These are phyloP conservation scores for Astraeus odoratus DNA, from an alignment of 768 basidiomycete species.

Conservation along the genomic window DNA sequence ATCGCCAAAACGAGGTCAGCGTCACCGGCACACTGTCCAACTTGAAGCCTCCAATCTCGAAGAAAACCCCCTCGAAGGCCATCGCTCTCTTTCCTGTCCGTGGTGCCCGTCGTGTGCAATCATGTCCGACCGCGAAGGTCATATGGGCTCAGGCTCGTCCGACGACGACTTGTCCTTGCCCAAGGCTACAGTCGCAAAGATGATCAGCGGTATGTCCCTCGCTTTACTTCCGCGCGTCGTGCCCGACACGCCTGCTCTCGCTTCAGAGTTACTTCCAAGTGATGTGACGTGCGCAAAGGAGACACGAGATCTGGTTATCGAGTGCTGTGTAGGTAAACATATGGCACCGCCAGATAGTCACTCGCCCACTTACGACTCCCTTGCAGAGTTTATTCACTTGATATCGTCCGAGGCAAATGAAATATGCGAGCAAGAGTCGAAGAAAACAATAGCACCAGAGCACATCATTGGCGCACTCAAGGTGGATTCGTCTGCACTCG, in stretches of 20 bases:
- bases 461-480: conserved; percentile 91
- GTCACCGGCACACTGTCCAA: conserved; percentile 6
- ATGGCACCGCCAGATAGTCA: conserved; percentile 4
- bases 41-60: background rate
- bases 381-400: conserved; percentile 91
- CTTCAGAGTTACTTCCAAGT: conserved; percentile 79
- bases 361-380: conserved; percentile 10
- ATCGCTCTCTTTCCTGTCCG: conserved; percentile 25
- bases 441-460: conserved; percentile 98
- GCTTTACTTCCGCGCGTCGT: conserved; percentile 2
- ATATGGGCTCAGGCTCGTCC: conserved; percentile 51
- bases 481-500: conserved; percentile 34
- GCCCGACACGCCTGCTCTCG: conserved; percentile 7
- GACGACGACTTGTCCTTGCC: conserved; percentile 94
- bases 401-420: conserved; percentile 97
- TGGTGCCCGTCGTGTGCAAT: conserved; percentile 8
- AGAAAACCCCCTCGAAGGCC: conserved; percentile 10
- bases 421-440: conserved; percentile 95
- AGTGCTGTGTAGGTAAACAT: conserved; percentile 97
- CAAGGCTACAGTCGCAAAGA: conserved; percentile 96
- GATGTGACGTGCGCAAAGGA: conserved; percentile 92
- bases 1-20: conserved; percentile 12
- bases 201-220: conserved; percentile 69
- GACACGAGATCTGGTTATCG: conserved; percentile 92
- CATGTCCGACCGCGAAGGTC: conserved; percentile 92